Evolutionary conservation across 371 early-diverging fungal genomes (phyloP).

Genomic region (Mortierella sp.): DNA sequence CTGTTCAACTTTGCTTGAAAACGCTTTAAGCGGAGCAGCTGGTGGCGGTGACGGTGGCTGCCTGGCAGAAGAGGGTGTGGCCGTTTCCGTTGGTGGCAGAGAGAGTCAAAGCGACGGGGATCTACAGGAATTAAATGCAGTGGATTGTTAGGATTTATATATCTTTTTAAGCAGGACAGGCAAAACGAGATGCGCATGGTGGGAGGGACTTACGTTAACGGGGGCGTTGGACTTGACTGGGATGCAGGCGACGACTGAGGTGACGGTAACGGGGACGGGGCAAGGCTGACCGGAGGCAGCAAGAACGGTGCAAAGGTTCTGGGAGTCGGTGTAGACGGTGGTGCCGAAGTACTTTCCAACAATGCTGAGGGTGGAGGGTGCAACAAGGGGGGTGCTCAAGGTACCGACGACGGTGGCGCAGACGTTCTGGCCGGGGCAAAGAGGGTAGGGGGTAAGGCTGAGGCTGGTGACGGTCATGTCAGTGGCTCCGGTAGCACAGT

Average conservation of each 20-base stretch:
- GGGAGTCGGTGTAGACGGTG: slow-evolving; percentile 27
- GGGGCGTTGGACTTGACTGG: slow-evolving; percentile 21
- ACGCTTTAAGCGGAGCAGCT: too few species aligned
- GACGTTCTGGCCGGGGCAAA: slow-evolving; percentile 19
- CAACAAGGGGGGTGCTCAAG: slow-evolving; percentile 9
- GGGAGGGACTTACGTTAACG: neutral
- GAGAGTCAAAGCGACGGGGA: slow-evolving; percentile 16
- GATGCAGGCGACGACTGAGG: slow-evolving; percentile 19
- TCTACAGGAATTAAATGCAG: slow-evolving; percentile 1
- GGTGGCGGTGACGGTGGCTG: too few species aligned
- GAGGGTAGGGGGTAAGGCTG: slow-evolving; percentile 17
- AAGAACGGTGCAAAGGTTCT: slow-evolving; percentile 23
- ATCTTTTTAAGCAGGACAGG: neutral
- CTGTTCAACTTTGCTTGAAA: too few species aligned
- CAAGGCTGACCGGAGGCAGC: slow-evolving; percentile 7
- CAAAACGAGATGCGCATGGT: neutral
- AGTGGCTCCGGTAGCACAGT: slow-evolving; percentile 19
- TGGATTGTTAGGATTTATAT: neutral
- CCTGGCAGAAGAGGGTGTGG: slow-evolving; percentile 41
- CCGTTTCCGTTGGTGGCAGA: slow-evolving; percentile 35
- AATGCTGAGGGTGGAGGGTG: neutral
- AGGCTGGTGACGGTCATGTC: slow-evolving; percentile 19
- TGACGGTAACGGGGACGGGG: slow-evolving; percentile 14
- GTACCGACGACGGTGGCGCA: slow-evolving; percentile 15
- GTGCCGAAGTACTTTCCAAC: slow-evolving; percentile 22